Evolutionary conservation across 78 protist species (phyloP).

Genomic region (Dictyostelium brefeldianum): DNA sequence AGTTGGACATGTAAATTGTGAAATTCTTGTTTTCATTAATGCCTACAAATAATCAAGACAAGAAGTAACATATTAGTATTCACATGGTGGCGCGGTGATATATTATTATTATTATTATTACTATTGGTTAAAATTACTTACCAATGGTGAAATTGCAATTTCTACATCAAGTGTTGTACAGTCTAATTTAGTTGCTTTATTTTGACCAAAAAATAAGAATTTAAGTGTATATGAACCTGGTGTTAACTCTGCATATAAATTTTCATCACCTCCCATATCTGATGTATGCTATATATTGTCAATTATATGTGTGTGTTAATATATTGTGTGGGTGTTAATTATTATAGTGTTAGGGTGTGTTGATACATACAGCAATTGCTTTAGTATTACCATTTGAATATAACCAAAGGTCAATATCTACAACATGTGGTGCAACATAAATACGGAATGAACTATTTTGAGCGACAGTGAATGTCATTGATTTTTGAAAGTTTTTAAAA

Average conservation of each 20-base stretch:
- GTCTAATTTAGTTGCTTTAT: not conserved
- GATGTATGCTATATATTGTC: slow-evolving; percentile 32
- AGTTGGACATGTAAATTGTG: slow-evolving; percentile 22
- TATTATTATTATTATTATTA: not conserved
- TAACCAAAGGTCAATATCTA: slow-evolving; percentile 72
- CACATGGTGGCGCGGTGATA: not conserved
- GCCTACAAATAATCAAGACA: not conserved
- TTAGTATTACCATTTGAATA: not conserved
- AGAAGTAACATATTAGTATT: not conserved
- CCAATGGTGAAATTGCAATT: slow-evolving; percentile 43
- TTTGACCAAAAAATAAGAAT: slow-evolving; percentile 45
- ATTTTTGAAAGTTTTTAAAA: slow-evolving; percentile 13
- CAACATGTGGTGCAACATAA: slow-evolving; percentile 59
- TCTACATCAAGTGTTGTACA: slow-evolving; percentile 64
- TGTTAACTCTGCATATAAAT: slow-evolving; percentile 1
- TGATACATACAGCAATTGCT: slow-evolving; percentile 47
- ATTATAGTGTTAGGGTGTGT: too few relatives aligned
- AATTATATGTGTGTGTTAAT: not conserved
- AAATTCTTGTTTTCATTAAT: not conserved
- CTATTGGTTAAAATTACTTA: not conserved
- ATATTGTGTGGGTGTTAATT: not conserved
- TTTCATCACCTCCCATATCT: slow-evolving; percentile 61
- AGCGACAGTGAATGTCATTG: slow-evolving; percentile 12
- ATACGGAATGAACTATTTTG: slow-evolving; percentile 41
- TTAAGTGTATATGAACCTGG: slow-evolving; percentile 35